Conservation (phyloP, 2,329 filamentous ascomycete species). For the Rhinocladiella similis region DNA sequence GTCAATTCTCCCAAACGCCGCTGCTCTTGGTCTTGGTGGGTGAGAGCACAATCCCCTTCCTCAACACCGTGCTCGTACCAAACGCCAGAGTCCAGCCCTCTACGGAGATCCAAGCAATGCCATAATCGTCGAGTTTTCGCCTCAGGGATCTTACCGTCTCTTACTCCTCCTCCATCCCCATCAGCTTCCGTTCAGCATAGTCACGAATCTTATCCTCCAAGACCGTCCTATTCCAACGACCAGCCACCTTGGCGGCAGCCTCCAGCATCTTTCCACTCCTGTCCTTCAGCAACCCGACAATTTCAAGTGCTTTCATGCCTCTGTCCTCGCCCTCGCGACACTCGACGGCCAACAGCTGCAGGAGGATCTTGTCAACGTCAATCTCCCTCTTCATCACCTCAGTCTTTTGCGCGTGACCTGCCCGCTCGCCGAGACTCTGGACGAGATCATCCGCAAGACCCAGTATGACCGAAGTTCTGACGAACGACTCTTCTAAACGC, state of each 20-base stretch:
- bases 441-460: slow-evolving; percentile 75
- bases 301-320: slow-evolving; percentile 91
- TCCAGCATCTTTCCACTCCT: slow-evolving; percentile 85
- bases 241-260: slow-evolving; percentile 84
- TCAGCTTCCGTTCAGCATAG: slow-evolving; percentile 69
- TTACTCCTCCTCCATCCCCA: slow-evolving; percentile 56
- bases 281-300: slow-evolving; percentile 84
- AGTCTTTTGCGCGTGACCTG: slow-evolving; percentile 59
- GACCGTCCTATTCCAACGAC: slow-evolving; percentile 76
- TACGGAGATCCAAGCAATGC: no score
- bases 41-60: no score
- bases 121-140: no score
- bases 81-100: no score
- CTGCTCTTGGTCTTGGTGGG: no score
- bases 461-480: slow-evolving; percentile 71
- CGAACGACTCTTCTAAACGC: slow-evolving; percentile 76
- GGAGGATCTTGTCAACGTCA: slow-evolving; percentile 83
- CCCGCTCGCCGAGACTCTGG: slow-evolving; percentile 60
- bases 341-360: slow-evolving; percentile 86
- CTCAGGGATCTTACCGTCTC: no score
- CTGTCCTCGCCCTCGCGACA: slow-evolving; percentile 90
- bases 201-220: slow-evolving; percentile 89
- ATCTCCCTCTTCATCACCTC: slow-evolving; percentile 72
- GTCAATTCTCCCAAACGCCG: no score
- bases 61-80: no score